These are phyloP conservation scores for Lachancea thermotolerans DNA, from an alignment of 805 yeast genomes.

Conservation along the genomic window DNA sequence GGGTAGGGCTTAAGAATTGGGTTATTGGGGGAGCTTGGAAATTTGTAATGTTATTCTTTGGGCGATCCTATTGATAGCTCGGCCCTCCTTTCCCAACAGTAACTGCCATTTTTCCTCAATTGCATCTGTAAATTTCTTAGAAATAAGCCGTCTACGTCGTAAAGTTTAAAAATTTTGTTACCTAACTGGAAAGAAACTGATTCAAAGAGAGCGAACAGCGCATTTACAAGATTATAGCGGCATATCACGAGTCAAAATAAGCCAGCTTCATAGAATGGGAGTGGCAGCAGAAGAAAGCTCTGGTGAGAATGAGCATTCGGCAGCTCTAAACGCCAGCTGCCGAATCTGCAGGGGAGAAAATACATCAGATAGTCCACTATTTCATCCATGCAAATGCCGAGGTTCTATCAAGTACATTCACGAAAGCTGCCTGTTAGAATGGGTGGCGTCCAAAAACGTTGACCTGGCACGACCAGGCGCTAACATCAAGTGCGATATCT, in stretches of 20 bases:
- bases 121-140: neutral
- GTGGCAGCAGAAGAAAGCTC: neutral
- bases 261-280: neutral
- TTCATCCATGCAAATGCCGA: constrained; percentile 87
- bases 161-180: neutral
- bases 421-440: constrained; percentile 82
- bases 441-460: constrained; percentile 50
- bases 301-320: neutral
- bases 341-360: constrained; percentile 93
- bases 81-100: too few relatives aligned
- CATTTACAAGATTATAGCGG: neutral
- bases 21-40: too few relatives aligned
- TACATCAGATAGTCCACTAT: constrained; percentile 69
- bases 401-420: constrained; percentile 93
- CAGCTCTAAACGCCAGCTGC: constrained; percentile 43
- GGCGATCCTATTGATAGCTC: too few relatives aligned
- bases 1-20: too few relatives aligned
- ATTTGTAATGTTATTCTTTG: too few relatives aligned
- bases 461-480: constrained; percentile 34
- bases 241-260: neutral
- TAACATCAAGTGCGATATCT: constrained; percentile 74
- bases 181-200: too few relatives aligned
- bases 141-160: neutral
- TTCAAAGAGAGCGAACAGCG: neutral
- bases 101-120: too few relatives aligned